These are phyloP conservation scores for Parathielavia appendiculata DNA, from an alignment of 495 filamentous ascomycete genomes.

Conservation along the genomic window DNA sequence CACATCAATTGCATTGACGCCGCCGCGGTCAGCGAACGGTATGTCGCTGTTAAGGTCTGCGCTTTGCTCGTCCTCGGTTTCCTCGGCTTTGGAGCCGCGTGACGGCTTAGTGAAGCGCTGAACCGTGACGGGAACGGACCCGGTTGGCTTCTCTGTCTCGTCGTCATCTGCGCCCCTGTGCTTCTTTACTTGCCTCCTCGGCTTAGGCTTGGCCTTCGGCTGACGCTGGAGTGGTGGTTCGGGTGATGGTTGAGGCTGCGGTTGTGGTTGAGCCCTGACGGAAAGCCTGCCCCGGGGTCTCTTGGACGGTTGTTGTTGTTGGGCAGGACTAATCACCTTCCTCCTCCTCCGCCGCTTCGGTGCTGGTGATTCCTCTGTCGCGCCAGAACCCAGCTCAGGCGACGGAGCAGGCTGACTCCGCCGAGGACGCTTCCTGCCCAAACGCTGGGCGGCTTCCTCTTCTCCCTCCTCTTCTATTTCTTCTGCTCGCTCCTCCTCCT, in stretches of 20 bases:
- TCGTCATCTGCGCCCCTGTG: slow-evolving; percentile 18
- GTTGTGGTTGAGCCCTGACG: background rate
- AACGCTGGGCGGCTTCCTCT: slow-evolving; percentile 31
- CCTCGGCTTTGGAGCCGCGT: slow-evolving; percentile 18
- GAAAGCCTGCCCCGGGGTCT: slow-evolving; percentile 4
- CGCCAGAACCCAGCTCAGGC: slow-evolving; percentile 27
- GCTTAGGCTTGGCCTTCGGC: slow-evolving; percentile 25
- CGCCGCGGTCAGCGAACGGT: slow-evolving; percentile 51
- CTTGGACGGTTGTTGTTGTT: slow-evolving; percentile 34
- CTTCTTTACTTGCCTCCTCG: slow-evolving; percentile 14
- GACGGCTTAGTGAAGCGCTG: slow-evolving; percentile 42
- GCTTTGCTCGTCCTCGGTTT: slow-evolving; percentile 34
- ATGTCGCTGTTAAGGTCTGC: slow-evolving; percentile 44
- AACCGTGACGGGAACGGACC: slow-evolving; percentile 40
- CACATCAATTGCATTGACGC: slow-evolving; percentile 66
- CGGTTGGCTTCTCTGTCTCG: slow-evolving; percentile 19
- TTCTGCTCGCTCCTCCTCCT: slow-evolving; percentile 19
- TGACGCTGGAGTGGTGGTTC: slow-evolving; percentile 8
- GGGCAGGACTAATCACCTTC: slow-evolving; percentile 29
- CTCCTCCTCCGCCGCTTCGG: slow-evolving; percentile 35
- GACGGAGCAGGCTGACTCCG: slow-evolving; percentile 29
- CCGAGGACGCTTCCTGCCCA: slow-evolving; percentile 38
- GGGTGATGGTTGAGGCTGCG: background rate
- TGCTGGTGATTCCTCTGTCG: slow-evolving; percentile 24
- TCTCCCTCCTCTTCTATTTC: slow-evolving; percentile 32